Conservation (phyloP, 2,329 filamentous ascomycete genomes). For the Fusarium anguioides region DNA sequence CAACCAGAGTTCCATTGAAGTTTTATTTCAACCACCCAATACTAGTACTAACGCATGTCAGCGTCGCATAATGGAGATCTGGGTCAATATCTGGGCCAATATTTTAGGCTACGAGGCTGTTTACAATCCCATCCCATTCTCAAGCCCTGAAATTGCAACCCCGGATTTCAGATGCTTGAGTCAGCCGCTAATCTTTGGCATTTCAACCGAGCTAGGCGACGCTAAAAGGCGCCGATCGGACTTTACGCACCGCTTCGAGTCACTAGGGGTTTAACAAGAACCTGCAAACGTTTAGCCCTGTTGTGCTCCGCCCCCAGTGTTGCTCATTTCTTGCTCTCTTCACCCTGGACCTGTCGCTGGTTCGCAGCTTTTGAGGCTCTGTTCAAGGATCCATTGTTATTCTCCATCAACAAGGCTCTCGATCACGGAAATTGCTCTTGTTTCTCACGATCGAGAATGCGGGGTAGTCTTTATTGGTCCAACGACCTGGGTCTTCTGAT, state of each 20-base stretch:
- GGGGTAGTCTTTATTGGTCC: constrained; percentile 2
- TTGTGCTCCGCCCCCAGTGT: constrained; percentile 5
- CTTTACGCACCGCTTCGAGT: not conserved
- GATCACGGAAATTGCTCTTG: not conserved
- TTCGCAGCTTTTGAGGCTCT: constrained; percentile 30
- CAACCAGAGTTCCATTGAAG: not conserved
- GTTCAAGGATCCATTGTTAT: constrained; percentile 1
- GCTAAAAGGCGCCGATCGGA: constrained; percentile 21
- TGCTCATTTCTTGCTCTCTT: not conserved
- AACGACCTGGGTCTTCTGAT: not conserved
- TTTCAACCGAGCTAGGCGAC: not conserved
- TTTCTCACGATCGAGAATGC: constrained; percentile 8
- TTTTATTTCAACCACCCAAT: not conserved
- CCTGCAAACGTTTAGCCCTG: not conserved
- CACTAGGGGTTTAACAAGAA: not conserved
- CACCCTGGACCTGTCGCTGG: not conserved
- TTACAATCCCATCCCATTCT: not conserved
- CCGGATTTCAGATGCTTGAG: constrained; percentile 19
- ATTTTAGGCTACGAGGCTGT: not conserved
- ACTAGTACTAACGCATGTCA: constrained; percentile 11
- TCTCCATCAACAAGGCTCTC: not conserved
- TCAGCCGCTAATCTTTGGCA: constrained; percentile 16
- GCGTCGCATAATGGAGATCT: not conserved
- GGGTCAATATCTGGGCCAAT: no score
- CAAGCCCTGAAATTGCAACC: constrained; percentile 18